phyloP scores from a whole-genome alignment of 257 asterid species.

The Solanum virginianum region DNA sequence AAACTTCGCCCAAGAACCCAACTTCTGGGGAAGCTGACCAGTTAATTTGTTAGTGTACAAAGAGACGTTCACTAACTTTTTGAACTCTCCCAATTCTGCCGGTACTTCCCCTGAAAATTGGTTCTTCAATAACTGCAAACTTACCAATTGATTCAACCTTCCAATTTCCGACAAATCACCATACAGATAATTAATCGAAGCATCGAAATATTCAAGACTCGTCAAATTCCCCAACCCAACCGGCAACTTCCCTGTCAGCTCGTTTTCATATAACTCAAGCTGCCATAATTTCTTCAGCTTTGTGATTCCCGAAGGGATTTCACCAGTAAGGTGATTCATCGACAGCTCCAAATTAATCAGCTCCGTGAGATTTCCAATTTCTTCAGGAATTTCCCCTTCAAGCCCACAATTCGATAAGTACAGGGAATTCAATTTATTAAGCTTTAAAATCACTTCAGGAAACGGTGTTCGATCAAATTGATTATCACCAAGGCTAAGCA shows the following conservation, averaged over 20 bases:
- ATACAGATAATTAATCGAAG: constrained; percentile 40
- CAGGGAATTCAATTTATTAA: constrained; percentile 36
- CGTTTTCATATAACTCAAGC: constrained; percentile 55
- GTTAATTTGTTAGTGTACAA: constrained; percentile 50
- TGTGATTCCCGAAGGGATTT: constrained; percentile 49
- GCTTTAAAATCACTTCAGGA: constrained; percentile 30
- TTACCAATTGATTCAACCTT: constrained; percentile 34
- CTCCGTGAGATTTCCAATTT: constrained; percentile 51
- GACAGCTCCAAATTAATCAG: constrained; percentile 47
- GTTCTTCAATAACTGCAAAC: constrained; percentile 56
- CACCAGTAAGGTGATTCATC: constrained; percentile 42
- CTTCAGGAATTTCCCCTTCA: constrained; percentile 55
- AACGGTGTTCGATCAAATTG: constrained; percentile 31
- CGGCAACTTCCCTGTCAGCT: constrained; percentile 56
- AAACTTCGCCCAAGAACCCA: constrained; percentile 75
- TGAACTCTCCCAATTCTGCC: constrained; percentile 59
- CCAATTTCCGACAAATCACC: constrained; percentile 58
- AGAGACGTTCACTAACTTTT: constrained; percentile 47
- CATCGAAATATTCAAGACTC: constrained; percentile 62
- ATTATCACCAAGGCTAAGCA: constrained; percentile 68
- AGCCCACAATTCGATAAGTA: constrained; percentile 61
- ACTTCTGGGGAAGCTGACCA: constrained; percentile 49
- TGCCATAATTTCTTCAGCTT: constrained; percentile 53
- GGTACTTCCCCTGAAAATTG: constrained; percentile 66
- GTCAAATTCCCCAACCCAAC: constrained; percentile 49